Evolutionary conservation across 1,139 yeast species (phyloP), one percentile per base, ranked within the genome.

Genomic region (Suhomyces bribrorum): DNA sequence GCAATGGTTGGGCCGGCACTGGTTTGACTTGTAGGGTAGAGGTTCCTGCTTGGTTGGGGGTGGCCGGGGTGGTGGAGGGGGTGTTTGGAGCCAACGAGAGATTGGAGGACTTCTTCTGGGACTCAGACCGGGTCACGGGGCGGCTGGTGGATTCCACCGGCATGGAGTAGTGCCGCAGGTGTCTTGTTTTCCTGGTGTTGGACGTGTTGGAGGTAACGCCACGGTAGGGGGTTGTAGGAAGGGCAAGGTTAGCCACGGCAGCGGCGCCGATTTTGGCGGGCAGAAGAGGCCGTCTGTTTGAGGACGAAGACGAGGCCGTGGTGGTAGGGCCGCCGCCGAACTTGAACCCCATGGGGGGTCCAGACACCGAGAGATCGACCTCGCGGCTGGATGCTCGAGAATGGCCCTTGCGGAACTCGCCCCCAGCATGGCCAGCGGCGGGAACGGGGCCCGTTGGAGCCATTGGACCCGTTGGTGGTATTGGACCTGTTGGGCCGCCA

Each of bases 221-320:
- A 9, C 62, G 49, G 45, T 61, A 67, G 3, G 64, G 61, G 1
- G 63, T 50, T 5, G 64, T 60, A 13, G 73, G 73, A 4, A 64
- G 56, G 1, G 66, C 53, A 31, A 80, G 58, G 32, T 74, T 74
- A 2, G 87, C 83, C 1, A 83, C 86, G 0, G 88, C 87, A 16
- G 75, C 78, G 1, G 88, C 88, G 1, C 89, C 89, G 8, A 82
- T 69, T 50, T 81, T 80, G 0, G 88, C 86, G 0, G 90, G 90
- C 2, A 88, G 83, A 18, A 75, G 57, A 24, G 80, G 77, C 45
- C 81, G 65, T 29, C 65, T 61, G 58, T 66, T 15, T 36, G 63
- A 35, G 45, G 49, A 39, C 4, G 23, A n/a, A 14, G 40, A 25
- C 25, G 46, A 27, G 31, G 37, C 31, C 9, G 48, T 5, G 7